Evolutionary conservation across 176 grass and related monocot species (phyloP).

Genomic region (Phragmites australis): DNA sequence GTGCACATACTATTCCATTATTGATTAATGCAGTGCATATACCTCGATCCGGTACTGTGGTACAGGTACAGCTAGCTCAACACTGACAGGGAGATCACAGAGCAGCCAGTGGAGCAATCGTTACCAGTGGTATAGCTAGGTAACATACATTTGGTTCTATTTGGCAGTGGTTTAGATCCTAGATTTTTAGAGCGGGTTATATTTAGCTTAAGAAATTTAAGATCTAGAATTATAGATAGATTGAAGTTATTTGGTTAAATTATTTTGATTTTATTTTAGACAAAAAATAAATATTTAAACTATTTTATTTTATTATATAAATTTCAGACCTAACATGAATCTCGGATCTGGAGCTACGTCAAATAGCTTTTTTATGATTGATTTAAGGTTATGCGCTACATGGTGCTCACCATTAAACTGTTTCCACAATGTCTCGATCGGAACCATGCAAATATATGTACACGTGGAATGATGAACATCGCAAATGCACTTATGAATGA

Average conservation of each 20-base stretch:
- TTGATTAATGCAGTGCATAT: background rate
- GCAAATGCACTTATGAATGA: background rate
- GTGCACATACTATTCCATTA: background rate
- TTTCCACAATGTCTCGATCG: slow-evolving; percentile 35
- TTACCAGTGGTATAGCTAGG: slow-evolving; percentile 10
- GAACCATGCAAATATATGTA: background rate
- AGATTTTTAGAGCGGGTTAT: too few relatives aligned
- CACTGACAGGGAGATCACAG: slow-evolving; percentile 24
- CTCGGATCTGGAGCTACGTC: too few relatives aligned
- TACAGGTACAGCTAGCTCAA: slow-evolving; percentile 29
- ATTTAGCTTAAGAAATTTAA: too few relatives aligned
- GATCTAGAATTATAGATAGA: too few relatives aligned
- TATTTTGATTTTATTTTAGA: too few relatives aligned
- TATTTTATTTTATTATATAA: too few relatives aligned
- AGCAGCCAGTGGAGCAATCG: slow-evolving; percentile 30
- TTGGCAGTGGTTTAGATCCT: too few relatives aligned
- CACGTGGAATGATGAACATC: slow-evolving; percentile 25
- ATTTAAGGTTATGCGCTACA: slow-evolving; percentile 19
- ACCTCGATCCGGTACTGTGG: slow-evolving; percentile 16
- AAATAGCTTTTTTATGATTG: slow-evolving; percentile 27
- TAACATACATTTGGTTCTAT: too few relatives aligned
- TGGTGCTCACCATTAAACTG: slow-evolving; percentile 32
- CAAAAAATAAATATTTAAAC: too few relatives aligned
- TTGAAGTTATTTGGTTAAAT: too few relatives aligned
- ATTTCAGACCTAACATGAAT: too few relatives aligned